Conservation (phyloP, 345 rosid species). For the Ceriops decandra region DNA sequence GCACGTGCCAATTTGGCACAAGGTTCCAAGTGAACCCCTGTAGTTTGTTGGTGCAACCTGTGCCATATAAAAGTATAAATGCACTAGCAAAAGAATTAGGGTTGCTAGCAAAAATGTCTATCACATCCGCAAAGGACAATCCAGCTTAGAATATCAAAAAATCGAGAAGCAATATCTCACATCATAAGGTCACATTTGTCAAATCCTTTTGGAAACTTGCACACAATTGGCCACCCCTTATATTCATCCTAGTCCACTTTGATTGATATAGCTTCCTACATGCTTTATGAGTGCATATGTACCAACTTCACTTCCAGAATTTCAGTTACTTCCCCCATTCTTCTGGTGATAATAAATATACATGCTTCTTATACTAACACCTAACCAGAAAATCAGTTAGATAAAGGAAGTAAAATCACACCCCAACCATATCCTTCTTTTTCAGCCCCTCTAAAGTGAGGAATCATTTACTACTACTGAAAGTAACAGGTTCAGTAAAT, state of each 20-base stretch:
- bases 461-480: background rate
- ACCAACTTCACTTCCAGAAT: background rate
- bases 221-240: too few relatives aligned
- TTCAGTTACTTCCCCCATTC: background rate
- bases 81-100: slow-evolving; percentile 3
- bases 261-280: background rate
- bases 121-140: background rate
- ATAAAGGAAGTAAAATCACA: too few relatives aligned
- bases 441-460: too few relatives aligned
- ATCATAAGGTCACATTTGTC: background rate
- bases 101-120: background rate
- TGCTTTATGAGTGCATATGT: background rate
- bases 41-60: slow-evolving; percentile 78
- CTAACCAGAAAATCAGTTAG: background rate
- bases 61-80: slow-evolving; percentile 14
- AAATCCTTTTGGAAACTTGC: background rate
- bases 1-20: slow-evolving; percentile 68
- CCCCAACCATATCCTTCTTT: too few relatives aligned
- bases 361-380: background rate
- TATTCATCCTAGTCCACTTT: background rate
- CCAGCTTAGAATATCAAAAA: background rate
- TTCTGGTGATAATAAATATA: background rate
- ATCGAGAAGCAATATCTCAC: background rate
- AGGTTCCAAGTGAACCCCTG: slow-evolving; percentile 66
- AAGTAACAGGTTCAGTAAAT: slow-evolving; percentile 3